Evolutionary conservation across 2,329 filamentous ascomycete species (phyloP).

Genomic region (Colletotrichum kahawae): DNA sequence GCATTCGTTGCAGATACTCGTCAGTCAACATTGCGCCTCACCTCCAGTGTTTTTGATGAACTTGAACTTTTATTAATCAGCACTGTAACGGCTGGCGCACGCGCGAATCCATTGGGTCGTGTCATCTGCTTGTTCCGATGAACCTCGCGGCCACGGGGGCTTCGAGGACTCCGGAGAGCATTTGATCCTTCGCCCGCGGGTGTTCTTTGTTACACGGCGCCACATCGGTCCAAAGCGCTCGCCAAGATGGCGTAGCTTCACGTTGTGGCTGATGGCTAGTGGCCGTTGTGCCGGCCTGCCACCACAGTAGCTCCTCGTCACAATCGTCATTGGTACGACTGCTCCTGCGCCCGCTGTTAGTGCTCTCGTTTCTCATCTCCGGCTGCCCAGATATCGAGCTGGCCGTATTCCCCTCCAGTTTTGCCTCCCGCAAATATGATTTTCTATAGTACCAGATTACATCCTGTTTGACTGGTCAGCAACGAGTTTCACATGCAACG

Average conservation of each 20-base stretch:
- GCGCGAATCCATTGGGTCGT: constrained; percentile 3
- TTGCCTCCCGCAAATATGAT: neutral
- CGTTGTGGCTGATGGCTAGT: neutral
- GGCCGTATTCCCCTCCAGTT: neutral
- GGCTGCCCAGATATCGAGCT: neutral
- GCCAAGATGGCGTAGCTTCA: neutral
- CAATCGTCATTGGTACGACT: neutral
- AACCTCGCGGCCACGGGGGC: neutral
- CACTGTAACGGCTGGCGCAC: constrained; percentile 5
- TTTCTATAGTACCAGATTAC: neutral
- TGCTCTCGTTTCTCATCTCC: neutral
- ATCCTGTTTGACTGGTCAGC: constrained; percentile 14
- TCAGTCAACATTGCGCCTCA: neutral
- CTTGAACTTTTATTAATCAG: constrained; percentile 12
- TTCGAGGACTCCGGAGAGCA: constrained; percentile 13
- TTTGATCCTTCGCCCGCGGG: neutral
- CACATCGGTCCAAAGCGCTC: neutral
- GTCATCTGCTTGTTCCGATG: neutral
- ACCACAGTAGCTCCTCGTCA: neutral
- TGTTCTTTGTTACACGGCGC: constrained; percentile 3
- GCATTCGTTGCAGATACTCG: neutral
- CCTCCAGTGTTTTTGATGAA: neutral
- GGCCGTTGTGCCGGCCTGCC: neutral
- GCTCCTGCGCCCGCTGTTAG: neutral
- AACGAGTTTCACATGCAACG: constrained; percentile 3